Conservation (phyloP, 2,329 filamentous ascomycete genomes). For the Trichoderma oligosporum region DNA sequence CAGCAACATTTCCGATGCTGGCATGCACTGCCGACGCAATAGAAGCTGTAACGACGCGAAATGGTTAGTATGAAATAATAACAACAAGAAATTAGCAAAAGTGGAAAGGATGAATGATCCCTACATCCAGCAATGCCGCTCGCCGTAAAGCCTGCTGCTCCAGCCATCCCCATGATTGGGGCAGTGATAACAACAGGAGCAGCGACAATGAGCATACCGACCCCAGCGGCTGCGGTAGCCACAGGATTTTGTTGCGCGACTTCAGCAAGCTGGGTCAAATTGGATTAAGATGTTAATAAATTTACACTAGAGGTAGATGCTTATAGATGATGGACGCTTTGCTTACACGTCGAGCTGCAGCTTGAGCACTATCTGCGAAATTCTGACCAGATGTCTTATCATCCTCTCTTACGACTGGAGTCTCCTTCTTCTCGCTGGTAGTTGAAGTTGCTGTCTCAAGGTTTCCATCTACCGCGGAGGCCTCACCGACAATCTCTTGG, state of each 20-base stretch:
- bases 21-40: slow-evolving; percentile 28
- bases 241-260: neutral
- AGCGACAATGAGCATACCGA: neutral
- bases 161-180: slow-evolving; percentile 21
- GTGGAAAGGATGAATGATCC: neutral
- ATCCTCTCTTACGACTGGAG: neutral
- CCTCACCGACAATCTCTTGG: neutral
- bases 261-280: neutral
- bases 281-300: neutral
- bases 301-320: no score
- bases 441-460: neutral
- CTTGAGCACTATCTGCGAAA: neutral
- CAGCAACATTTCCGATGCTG: slow-evolving; percentile 29
- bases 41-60: slow-evolving; percentile 22
- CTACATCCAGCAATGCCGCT: slow-evolving; percentile 24
- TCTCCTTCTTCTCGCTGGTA: neutral
- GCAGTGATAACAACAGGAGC: slow-evolving; percentile 16
- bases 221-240: neutral
- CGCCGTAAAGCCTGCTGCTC: slow-evolving; percentile 24
- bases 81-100: no score
- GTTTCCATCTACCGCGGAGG: neutral
- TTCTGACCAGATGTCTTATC: neutral
- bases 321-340: neutral
- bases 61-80: neutral
- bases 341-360: neutral